A percentile compares a stretch with the other conserved stretches of the same genome.
These are phyloP conservation scores for Camelina hispida DNA, from an alignment of 345 rosid genomes.

Conservation along the genomic window DNA sequence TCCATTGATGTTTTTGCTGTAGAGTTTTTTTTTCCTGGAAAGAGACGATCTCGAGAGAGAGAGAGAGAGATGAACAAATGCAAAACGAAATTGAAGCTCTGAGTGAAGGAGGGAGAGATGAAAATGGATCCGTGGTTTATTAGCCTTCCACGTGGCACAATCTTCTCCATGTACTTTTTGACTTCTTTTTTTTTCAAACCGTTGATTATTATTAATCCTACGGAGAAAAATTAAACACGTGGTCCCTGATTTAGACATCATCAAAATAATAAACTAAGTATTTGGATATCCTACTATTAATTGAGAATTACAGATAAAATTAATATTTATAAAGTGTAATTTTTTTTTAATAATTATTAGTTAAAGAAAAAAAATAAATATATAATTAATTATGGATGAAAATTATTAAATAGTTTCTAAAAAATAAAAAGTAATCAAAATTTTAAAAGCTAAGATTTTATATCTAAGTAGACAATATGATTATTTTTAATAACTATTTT, in stretches of 20 bases:
- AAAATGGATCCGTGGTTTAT: slow-evolving; percentile 27
- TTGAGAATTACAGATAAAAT: too few relatives aligned
- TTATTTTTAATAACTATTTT: too few relatives aligned
- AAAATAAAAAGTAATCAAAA: too few relatives aligned
- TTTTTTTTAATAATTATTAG: too few relatives aligned
- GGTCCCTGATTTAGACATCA: neutral
- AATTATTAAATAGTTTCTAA: too few relatives aligned
- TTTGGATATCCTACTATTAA: too few relatives aligned
- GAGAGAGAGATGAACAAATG: neutral
- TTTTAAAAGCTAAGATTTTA: too few relatives aligned
- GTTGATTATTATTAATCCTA: slow-evolving; percentile 19
- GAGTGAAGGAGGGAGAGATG: slow-evolving; percentile 14
- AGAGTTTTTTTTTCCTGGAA: slow-evolving; percentile 19
- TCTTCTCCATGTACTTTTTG: slow-evolving; percentile 12
- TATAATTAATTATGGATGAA: too few relatives aligned
- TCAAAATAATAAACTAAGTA: too few relatives aligned
- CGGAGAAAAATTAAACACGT: neutral
- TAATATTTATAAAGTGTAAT: too few relatives aligned
- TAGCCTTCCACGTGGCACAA: slow-evolving; percentile 37
- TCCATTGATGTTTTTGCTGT: slow-evolving; percentile 18
- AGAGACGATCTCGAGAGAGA: neutral
- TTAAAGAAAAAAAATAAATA: too few relatives aligned
- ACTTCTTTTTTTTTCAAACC: neutral
- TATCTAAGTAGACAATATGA: too few relatives aligned
- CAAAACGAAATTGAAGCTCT: slow-evolving; percentile 26